Conservation (phyloP, 805 yeast species). For the Candida nanaspora region DNA sequence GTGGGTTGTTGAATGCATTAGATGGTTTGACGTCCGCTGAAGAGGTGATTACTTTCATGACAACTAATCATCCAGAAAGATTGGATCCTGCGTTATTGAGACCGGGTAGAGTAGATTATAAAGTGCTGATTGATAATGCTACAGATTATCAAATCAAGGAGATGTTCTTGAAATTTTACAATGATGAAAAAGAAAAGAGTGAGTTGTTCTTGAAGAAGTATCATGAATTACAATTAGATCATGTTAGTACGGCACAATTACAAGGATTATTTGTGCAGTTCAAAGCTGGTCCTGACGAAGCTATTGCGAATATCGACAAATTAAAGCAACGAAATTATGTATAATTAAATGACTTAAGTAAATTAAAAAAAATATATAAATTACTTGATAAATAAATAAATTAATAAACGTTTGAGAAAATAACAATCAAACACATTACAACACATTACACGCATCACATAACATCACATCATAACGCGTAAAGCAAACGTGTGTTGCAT, state of each 20-base stretch:
- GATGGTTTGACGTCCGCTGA: slow-evolving; percentile 98
- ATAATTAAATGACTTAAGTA: neutral
- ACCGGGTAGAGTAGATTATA: slow-evolving; percentile 91
- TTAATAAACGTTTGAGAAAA: neutral
- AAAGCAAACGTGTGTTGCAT: too few relatives aligned
- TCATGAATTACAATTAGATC: slow-evolving; percentile 38
- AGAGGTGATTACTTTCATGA: slow-evolving; percentile 94
- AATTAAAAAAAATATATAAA: neutral
- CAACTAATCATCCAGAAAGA: slow-evolving; percentile 94
- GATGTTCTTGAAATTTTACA: slow-evolving; percentile 88
- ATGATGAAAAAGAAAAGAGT: slow-evolving; percentile 45
- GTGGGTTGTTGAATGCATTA: slow-evolving; percentile 86
- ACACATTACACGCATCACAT: too few relatives aligned
- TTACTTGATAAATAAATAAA: neutral
- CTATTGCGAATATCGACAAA: slow-evolving; percentile 56
- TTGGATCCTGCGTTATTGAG: slow-evolving; percentile 89
- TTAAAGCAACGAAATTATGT: slow-evolving; percentile 22
- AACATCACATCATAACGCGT: too few relatives aligned
- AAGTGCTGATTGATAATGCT: slow-evolving; percentile 82
- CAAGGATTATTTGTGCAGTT: slow-evolving; percentile 94
- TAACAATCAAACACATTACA: too few relatives aligned
- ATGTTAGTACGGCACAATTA: slow-evolving; percentile 84
- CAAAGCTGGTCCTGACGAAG: slow-evolving; percentile 73
- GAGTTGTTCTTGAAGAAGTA: slow-evolving; percentile 43
- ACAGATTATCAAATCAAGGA: slow-evolving; percentile 65